Conservation (phyloP, 108 stramenopile genomes). For the Discostella stelligeroides region DNA sequence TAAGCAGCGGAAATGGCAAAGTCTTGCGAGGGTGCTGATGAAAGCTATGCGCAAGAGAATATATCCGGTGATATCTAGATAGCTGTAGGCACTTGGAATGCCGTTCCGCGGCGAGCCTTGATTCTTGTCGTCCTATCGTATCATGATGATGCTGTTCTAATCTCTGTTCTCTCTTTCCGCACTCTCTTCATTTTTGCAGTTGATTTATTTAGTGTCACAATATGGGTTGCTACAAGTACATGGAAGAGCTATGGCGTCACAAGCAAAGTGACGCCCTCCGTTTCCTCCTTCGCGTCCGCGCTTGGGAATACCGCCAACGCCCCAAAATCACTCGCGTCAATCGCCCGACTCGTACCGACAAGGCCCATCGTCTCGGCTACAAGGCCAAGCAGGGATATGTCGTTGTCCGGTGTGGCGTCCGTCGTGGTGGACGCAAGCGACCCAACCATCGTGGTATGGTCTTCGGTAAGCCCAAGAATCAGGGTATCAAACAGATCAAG, state of each 20-base stretch:
- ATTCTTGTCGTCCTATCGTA: no score
- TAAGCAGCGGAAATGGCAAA: no score
- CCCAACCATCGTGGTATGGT: conserved; percentile 99
- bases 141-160: no score
- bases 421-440: conserved; percentile 99
- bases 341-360: conserved; percentile 98
- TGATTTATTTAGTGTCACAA: conserved; percentile 22
- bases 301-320: conserved; percentile 99
- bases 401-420: conserved; percentile 97
- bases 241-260: conserved; percentile 99
- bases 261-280: conserved; percentile 99
- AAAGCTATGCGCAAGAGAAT: no score
- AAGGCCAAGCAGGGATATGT: conserved; percentile 99
- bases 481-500: conserved; percentile 99
- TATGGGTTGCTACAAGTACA: conserved; percentile 99
- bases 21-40: no score
- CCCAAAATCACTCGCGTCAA: conserved; percentile 90
- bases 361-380: conserved; percentile 99
- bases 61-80: no score
- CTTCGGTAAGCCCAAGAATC: conserved; percentile 99
- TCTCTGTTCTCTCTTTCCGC: not conserved
- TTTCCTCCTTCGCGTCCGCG: conserved; percentile 99
- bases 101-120: no score
- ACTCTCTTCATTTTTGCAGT: not conserved
- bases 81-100: no score